Evolutionary conservation across 768 basidiomycete genomes (phyloP).

Genomic region (Leccinum sublutescens): DNA sequence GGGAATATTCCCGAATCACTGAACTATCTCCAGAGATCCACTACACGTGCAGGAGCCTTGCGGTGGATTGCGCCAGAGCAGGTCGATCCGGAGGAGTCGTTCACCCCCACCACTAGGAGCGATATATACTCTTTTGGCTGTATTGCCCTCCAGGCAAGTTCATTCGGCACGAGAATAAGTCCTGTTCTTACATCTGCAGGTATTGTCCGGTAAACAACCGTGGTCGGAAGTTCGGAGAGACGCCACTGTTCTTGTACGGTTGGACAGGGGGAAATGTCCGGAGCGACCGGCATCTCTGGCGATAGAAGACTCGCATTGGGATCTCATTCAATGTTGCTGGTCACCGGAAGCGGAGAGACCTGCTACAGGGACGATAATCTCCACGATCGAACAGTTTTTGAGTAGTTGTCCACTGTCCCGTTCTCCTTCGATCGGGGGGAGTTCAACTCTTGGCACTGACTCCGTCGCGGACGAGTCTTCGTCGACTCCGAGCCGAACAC

Average conservation of each 20-base stretch:
- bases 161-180: neutral
- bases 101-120: neutral
- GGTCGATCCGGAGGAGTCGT: neutral
- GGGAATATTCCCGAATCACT: neutral
- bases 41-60: neutral
- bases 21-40: neutral
- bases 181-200: neutral
- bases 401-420: neutral
- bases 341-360: neutral
- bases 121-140: neutral
- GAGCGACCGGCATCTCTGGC: neutral
- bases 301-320: too few species aligned
- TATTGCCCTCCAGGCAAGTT: neutral
- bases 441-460: too few species aligned
- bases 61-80: neutral
- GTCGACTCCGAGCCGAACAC: too few species aligned
- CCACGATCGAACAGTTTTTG: neutral
- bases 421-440: neutral
- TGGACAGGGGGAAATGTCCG: neutral
- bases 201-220: neutral
- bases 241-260: neutral
- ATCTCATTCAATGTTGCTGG: neutral
- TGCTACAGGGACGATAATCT: neutral
- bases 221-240: neutral
- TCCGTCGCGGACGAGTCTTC: too few species aligned